Percentiles rank a stretch among this genome's conserved stretches.
Conservation (phyloP, 768 basidiomycete species). For the Calocera viscosa region DNA sequence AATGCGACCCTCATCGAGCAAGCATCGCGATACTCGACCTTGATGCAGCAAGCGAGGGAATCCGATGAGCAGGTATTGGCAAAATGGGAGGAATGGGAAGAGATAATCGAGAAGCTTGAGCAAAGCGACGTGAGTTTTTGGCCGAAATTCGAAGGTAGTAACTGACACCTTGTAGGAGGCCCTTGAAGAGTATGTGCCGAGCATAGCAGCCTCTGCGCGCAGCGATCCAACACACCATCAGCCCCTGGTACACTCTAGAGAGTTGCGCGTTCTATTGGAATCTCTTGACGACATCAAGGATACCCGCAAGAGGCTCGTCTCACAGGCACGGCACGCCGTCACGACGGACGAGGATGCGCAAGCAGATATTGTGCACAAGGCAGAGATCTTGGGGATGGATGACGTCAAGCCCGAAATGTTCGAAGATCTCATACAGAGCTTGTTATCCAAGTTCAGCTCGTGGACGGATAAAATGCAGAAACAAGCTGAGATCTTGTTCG, state of each 20-base stretch:
- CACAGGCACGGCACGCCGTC: slow-evolving; percentile 43
- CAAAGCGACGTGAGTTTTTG: slow-evolving; percentile 42
- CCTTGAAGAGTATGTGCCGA: slow-evolving; percentile 13
- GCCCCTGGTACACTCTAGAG: slow-evolving; percentile 54
- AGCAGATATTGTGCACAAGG: slow-evolving; percentile 40
- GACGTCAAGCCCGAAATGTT: slow-evolving; percentile 79
- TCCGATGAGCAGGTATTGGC: slow-evolving; percentile 65
- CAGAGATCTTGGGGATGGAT: slow-evolving; percentile 52
- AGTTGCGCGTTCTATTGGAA: slow-evolving; percentile 62
- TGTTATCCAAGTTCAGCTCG: slow-evolving; percentile 68
- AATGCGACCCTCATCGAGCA: slow-evolving; percentile 62
- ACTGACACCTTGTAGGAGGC: slow-evolving; percentile 1
- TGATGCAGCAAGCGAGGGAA: slow-evolving; percentile 55
- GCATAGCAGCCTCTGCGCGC: slow-evolving; percentile 10
- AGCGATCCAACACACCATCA: slow-evolving; percentile 28
- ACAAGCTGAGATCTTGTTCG: slow-evolving; percentile 48
- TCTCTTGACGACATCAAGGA: slow-evolving; percentile 56
- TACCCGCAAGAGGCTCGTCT: background rate
- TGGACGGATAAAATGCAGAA: slow-evolving; percentile 45
- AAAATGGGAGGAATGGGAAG: slow-evolving; percentile 87
- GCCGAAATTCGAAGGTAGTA: background rate
- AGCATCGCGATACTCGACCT: slow-evolving; percentile 55
- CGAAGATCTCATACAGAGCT: slow-evolving; percentile 66
- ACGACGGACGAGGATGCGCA: slow-evolving; percentile 62
- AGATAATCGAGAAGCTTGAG: slow-evolving; percentile 53